phyloP scores from a whole-genome alignment of 306 rosid species.

The Prunus persica region DNA sequence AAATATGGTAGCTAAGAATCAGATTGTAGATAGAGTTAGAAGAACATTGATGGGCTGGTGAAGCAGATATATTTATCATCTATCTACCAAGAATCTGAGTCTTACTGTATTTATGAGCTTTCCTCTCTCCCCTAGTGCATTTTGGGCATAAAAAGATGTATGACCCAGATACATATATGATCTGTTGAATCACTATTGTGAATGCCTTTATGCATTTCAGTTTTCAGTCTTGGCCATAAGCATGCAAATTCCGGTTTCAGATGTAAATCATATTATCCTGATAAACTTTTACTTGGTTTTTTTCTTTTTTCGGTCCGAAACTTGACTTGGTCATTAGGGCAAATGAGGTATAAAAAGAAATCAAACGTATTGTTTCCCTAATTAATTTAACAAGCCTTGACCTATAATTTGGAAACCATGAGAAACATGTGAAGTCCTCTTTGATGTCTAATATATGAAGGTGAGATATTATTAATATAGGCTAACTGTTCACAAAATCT shows the following conservation, averaged over 20 bases:
- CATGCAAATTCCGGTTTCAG: background rate
- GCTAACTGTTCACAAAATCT: too few relatives aligned
- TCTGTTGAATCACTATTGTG: background rate
- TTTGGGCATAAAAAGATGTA: background rate
- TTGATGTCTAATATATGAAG: background rate
- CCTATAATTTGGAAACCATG: background rate
- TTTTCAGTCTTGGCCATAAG: background rate
- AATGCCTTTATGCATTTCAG: background rate
- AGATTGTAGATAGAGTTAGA: conserved; percentile 72
- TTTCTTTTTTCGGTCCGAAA: too few relatives aligned
- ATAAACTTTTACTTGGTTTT: too few relatives aligned
- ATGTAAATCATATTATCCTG: background rate
- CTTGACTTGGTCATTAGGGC: too few relatives aligned
- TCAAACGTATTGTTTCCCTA: background rate
- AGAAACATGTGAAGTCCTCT: background rate
- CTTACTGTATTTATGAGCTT: background rate
- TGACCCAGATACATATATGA: background rate
- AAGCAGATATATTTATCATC: conserved; percentile 5
- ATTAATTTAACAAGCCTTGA: background rate
- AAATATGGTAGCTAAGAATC: conserved; percentile 44
- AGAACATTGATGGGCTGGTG: conserved; percentile 79
- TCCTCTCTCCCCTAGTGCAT: background rate
- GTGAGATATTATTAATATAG: background rate
- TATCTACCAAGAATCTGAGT: background rate
- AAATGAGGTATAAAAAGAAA: background rate